Evolutionary conservation across 2,329 filamentous ascomycete species (phyloP), one percentile per base, ranked within the genome.

Genomic region (Hymenotorrendiella dingleyae): DNA sequence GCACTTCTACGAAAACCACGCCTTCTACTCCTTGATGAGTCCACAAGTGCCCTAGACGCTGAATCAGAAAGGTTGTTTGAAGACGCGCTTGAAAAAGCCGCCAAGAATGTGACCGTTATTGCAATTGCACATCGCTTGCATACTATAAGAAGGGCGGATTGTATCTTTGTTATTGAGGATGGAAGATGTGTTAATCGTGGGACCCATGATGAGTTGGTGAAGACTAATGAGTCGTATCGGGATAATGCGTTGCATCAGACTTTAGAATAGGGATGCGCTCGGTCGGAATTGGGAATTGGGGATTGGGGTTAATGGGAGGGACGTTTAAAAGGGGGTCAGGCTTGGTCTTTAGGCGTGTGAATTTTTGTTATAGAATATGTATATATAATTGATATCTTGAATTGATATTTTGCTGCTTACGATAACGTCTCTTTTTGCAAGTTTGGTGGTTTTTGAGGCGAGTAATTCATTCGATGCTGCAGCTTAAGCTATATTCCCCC

Each of bases 1-100:
- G 86, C 86, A 0, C 68, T 93, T 2, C 73, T 88, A 2, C 74
- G 86, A 0, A 74, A 77, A 47, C 87, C 87, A 0, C 74, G 80
- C 28, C 69, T 93, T 2, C 64, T 94, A 19, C 75, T 94, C 30
- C 70, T 94, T 1, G 88, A 94, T 54, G 87, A 94, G 67, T 84
- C 84, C 19, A 94, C 86, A 0, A 86, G 81, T 33, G 84, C 83
- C 3, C 69, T 94, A 2, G 87, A 94, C 55, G 76, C 78, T 0
- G 80, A 82, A 55, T 83, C 76, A 37, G 83, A 86, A 38, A 68
- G 70, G 5, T 64, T 81, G 8, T 72, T 94, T 19, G 76, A 86
- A 42, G 72, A 82, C 20, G 82, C 79, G 0, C 65, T 88, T 32
- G 78, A 85, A 62, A 69, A 64, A 46, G 76, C 70, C 0, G 69